Base-by-base conservation (phyloP, 768 basidiomycete genomes). In the Galerina sulciceps region DNA sequence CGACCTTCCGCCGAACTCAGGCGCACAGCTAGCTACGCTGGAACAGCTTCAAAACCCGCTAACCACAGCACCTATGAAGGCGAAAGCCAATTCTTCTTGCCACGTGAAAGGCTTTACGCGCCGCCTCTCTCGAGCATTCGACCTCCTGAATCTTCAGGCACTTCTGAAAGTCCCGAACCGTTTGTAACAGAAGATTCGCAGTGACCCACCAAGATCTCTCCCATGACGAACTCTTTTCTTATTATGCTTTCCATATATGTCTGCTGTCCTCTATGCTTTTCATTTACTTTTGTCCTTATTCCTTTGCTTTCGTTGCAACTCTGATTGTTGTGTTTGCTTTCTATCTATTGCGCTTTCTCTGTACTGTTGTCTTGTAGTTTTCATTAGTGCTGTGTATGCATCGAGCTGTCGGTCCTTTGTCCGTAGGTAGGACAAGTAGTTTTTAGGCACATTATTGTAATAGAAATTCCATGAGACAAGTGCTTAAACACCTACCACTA, bases 11-110 rank as follows among this genome's bases (percentile, higher is more conserved):
- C 55, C 17, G 66, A 66, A 36, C 26, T 55, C 10, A 59, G 61
- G 15, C 61, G 68, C 37, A 57, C 61, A 42, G 55, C 61, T 23
- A 65, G 61, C 44, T 63, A 58, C 56, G 58, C 57, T 10, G 55
- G 37, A n/a, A 53, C 57, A 22, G 37, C 49, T 1, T 42, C 49
- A 13, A 11, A 51, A 36, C 31, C 57, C 15, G 10, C 17, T 18
- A 40, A 41, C n/a, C 31, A 26, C 15, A 23, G 9, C 9, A 8
- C 15, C 9, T 38, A 23, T 18, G 15, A 20, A 15, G 56, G 55
- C 22, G 49, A 62, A 36, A 22, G 41, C 26, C 57, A 62, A 53
- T 62, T 62, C 38, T 58, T 62, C 26, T 44, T 62, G 15, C 61
- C 61, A 10, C 55, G 55, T 20, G 17, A 10, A 22, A 56, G 47